phyloP scores from a whole-genome alignment of 176 grass and related monocot genomes.

The Bonia amplexicaulis region DNA sequence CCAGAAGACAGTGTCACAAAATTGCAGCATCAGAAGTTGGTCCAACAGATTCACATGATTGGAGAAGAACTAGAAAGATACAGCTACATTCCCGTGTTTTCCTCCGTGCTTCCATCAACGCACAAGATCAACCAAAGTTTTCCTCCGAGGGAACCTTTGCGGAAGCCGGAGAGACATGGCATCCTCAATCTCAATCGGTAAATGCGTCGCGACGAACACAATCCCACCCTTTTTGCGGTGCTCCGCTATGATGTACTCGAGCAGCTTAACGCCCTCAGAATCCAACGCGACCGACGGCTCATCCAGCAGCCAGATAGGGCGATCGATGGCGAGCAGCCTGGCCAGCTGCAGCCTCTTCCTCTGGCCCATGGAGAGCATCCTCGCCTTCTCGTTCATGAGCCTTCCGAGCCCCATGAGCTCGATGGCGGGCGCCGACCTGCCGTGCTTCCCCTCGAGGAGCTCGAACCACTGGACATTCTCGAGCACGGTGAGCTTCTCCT shows the following conservation, averaged over 20 bases:
- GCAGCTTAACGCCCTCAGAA: constrained; percentile 57
- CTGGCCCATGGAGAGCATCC: constrained; percentile 97
- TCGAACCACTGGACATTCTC: constrained; percentile 99
- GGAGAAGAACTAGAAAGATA: constrained; percentile 30
- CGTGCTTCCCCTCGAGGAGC: constrained; percentile 77
- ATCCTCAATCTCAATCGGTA: constrained; percentile 83
- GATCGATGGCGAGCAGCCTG: constrained; percentile 74
- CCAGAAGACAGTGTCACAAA: constrained; percentile 22
- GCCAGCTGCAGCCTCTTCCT: constrained; percentile 80
- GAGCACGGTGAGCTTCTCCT: constrained; percentile 78
- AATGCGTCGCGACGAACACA: constrained; percentile 82
- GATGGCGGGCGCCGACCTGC: constrained; percentile 49
- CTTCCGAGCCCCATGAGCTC: constrained; percentile 90
- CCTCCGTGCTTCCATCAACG: constrained; percentile 42
- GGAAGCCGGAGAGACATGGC: constrained; percentile 78
- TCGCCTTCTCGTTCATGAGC: constrained; percentile 86
- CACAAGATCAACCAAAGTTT: constrained; percentile 79
- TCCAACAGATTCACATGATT: constrained; percentile 8
- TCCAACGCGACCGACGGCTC: constrained; percentile 92
- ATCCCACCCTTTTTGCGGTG: constrained; percentile 92
- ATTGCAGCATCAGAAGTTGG: constrained; percentile 17
- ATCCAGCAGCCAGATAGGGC: constrained; percentile 91
- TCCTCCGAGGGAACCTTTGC: constrained; percentile 77
- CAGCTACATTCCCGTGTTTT: neutral
- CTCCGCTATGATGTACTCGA: constrained; percentile 80